Evolutionary conservation across 345 rosid genomes (phyloP).

Genomic region (Camelina hispida): DNA sequence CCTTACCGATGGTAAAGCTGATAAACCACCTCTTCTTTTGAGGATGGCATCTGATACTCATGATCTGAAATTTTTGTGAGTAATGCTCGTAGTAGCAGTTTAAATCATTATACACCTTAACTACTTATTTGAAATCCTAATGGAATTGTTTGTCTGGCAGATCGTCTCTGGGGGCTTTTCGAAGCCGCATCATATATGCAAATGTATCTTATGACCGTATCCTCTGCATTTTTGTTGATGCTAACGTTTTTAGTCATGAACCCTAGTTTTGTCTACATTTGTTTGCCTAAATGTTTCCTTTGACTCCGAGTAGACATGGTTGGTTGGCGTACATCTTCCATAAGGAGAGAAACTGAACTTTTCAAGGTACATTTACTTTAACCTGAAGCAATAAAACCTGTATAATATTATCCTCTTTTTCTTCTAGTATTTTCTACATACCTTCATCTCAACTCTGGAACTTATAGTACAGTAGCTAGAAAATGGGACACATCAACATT

Average conservation of each 20-base stretch:
- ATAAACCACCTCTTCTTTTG: conserved; percentile 86
- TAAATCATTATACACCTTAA: conserved; percentile 4
- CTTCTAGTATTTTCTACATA: background rate
- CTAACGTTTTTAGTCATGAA: conserved; percentile 2
- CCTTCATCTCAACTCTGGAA: background rate
- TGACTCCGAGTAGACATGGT: conserved; percentile 84
- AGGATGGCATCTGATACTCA: conserved; percentile 88
- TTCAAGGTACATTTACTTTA: conserved; percentile 51
- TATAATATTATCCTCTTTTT: background rate
- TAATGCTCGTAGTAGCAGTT: conserved; percentile 17
- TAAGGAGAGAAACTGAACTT: conserved; percentile 92
- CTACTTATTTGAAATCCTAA: conserved; percentile 25
- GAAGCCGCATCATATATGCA: conserved; percentile 75
- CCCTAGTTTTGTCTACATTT: conserved; percentile 14
- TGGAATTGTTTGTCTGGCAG: conserved; percentile 46
- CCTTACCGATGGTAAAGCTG: conserved; percentile 82
- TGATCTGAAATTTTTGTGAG: conserved; percentile 80
- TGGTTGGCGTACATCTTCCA: conserved; percentile 99
- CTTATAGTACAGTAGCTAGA: conserved; percentile 22
- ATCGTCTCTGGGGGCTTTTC: conserved; percentile 82
- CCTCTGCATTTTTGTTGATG: conserved; percentile 45
- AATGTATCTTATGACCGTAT: conserved; percentile 99
- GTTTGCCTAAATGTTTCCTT: conserved; percentile 44
- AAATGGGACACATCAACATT: background rate
- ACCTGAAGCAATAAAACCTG: conserved; percentile 1